phyloP scores from a whole-genome alignment of 2,329 filamentous ascomycete genomes.

The Neonectria neomacrospora region DNA sequence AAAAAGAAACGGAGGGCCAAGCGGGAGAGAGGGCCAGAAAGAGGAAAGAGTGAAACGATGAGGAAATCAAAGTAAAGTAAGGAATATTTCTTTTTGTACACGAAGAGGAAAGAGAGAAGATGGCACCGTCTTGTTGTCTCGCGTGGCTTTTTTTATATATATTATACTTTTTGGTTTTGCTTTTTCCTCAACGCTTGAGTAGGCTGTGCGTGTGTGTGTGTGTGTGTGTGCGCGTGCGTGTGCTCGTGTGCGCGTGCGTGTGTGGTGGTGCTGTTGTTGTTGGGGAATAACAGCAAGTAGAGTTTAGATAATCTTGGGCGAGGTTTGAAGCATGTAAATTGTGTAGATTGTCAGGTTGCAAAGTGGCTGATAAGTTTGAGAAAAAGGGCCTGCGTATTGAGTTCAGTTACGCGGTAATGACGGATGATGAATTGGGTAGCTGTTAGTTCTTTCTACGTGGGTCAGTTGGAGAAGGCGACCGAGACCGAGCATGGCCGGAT shows the following conservation, averaged over 20 bases:
- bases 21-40: slow-evolving; percentile 15
- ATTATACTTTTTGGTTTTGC: not conserved
- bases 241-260: not conserved
- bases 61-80: not conserved
- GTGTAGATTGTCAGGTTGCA: not conserved
- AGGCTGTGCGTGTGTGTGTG: not conserved
- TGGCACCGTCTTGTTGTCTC: slow-evolving; percentile 27
- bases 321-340: not conserved
- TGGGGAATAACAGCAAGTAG: too few species aligned
- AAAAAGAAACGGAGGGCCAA: slow-evolving; percentile 20
- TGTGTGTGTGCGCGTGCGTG: not conserved
- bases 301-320: not conserved
- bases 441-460: too few species aligned
- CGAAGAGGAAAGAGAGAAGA: slow-evolving; percentile 4
- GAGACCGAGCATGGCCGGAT: slow-evolving; percentile 9
- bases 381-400: too few species aligned
- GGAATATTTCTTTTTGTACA: not conserved
- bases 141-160: slow-evolving; percentile 3
- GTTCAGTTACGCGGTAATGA: not conserved
- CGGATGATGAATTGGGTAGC: too few species aligned
- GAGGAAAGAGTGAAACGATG: slow-evolving; percentile 11
- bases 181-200: not conserved
- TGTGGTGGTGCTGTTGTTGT: too few species aligned
- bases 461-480: not conserved
- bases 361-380: not conserved